Conservation (phyloP, 2,329 filamentous ascomycete genomes). For the Fragosphaeria purpurea region DNA sequence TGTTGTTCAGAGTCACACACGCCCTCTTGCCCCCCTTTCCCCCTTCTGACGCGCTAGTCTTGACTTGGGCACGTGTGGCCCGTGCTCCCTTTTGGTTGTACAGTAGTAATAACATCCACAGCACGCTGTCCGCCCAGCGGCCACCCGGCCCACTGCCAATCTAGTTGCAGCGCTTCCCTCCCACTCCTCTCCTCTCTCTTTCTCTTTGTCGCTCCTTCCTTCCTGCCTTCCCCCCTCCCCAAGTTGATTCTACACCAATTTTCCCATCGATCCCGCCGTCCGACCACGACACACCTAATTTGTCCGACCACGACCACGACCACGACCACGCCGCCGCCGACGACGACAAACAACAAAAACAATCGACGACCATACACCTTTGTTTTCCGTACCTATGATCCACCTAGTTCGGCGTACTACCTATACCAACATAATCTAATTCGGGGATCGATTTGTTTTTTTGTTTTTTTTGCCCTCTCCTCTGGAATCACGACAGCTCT, state of each 20-base stretch:
- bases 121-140: too few relatives aligned
- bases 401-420: too few relatives aligned
- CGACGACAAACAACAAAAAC: not conserved
- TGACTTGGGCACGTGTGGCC: not conserved
- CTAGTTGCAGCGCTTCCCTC: too few relatives aligned
- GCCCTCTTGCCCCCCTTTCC: too few relatives aligned
- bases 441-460: too few relatives aligned
- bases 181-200: not conserved
- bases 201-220: conserved; percentile 1
- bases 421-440: too few relatives aligned
- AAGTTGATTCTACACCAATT: not conserved
- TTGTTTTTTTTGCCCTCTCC: too few relatives aligned
- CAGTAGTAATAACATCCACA: not conserved
- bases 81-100: not conserved
- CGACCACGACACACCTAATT: conserved; percentile 2
- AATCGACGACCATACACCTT: not conserved
- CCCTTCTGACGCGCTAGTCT: not conserved
- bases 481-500: too few relatives aligned
- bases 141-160: too few relatives aligned
- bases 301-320: not conserved
- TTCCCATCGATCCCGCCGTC: not conserved
- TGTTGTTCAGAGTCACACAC: too few relatives aligned
- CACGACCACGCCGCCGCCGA: not conserved
- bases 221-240: not conserved
- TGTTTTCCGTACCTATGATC: not conserved